Percentiles rank a stretch among this genome's conserved stretches.
phyloP scores from a whole-genome alignment of 2,329 filamentous ascomycete species.

The Xylaria sp. region DNA sequence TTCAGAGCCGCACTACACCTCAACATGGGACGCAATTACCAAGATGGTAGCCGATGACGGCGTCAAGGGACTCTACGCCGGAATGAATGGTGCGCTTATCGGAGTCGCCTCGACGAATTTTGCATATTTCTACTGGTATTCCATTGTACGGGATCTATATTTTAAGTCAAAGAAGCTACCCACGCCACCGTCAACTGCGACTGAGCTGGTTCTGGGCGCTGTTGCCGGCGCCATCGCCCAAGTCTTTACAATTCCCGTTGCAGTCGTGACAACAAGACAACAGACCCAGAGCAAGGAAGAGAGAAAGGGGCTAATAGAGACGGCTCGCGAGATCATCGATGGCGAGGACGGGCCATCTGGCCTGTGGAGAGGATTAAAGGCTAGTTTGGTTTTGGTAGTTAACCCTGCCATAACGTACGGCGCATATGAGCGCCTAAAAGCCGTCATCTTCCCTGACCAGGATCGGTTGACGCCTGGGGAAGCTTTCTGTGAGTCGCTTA shows the following conservation, averaged over 20 bases:
- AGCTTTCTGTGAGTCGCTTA: constrained; percentile 77
- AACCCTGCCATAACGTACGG: constrained; percentile 98
- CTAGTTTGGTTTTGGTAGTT: constrained; percentile 91
- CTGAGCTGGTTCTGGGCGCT: constrained; percentile 85
- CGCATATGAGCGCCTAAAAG: constrained; percentile 81
- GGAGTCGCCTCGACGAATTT: constrained; percentile 98
- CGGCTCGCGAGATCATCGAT: constrained; percentile 84
- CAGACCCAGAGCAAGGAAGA: constrained; percentile 88
- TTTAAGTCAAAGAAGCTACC: constrained; percentile 60
- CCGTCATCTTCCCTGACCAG: constrained; percentile 77
- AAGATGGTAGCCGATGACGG: constrained; percentile 86
- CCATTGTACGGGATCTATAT: constrained; percentile 82
- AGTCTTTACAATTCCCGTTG: constrained; percentile 93
- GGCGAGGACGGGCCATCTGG: constrained; percentile 89
- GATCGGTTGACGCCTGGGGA: constrained; percentile 79
- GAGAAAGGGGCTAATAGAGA: constrained; percentile 84
- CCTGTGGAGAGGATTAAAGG: constrained; percentile 94
- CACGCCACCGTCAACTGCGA: constrained; percentile 72
- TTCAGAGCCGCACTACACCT: constrained; percentile 76
- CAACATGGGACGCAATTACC: constrained; percentile 84
- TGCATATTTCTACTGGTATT: constrained; percentile 99
- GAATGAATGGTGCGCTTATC: constrained; percentile 83
- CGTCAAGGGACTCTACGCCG: constrained; percentile 80
- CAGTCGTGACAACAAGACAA: constrained; percentile 93
- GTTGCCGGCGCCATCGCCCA: constrained; percentile 89